Evolutionary conservation across 2,329 filamentous ascomycete species (phyloP).

Genomic region (Aspergillus aculeatus): DNA sequence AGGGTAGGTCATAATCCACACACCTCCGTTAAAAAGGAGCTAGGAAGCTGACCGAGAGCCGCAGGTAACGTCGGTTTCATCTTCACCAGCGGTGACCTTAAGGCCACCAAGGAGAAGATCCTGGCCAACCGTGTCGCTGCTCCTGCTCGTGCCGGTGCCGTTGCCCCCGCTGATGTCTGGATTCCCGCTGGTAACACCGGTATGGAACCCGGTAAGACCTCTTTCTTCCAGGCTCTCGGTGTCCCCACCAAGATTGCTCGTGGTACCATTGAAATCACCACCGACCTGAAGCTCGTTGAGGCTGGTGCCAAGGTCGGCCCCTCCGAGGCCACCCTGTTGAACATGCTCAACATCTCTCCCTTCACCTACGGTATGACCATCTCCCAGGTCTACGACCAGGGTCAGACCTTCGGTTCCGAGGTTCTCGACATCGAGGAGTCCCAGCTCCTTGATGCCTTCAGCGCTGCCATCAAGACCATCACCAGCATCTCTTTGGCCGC

Average conservation of each 20-base stretch:
- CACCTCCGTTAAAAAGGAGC: background rate
- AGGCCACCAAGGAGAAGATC: conserved; percentile 89
- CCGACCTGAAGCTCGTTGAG: conserved; percentile 97
- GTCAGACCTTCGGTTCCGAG: conserved; percentile 80
- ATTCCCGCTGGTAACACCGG: conserved; percentile 98
- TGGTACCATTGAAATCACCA: conserved; percentile 99
- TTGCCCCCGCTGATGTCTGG: conserved; percentile 91
- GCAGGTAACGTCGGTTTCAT: conserved; percentile 96
- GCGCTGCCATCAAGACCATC: conserved; percentile 78
- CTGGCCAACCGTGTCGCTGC: conserved; percentile 96
- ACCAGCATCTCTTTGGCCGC: conserved; percentile 85
- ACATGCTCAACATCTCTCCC: conserved; percentile 99
- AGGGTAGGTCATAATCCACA: conserved; percentile 51
- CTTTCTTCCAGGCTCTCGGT: conserved; percentile 99
- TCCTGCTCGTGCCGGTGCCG: conserved; percentile 93
- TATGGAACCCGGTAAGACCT: conserved; percentile 99
- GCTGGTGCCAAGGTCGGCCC: conserved; percentile 90
- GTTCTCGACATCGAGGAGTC: conserved; percentile 94
- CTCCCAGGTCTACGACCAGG: conserved; percentile 93
- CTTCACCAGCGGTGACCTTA: conserved; percentile 97
- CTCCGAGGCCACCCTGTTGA: conserved; percentile 97
- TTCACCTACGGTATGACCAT: conserved; percentile 99
- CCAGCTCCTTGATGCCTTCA: conserved; percentile 84
- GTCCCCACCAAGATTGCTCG: conserved; percentile 99
- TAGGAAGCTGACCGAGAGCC: background rate